These are phyloP conservation scores for Otatea glauca DNA, from an alignment of 176 grass and related monocot genomes.

Conservation along the genomic window DNA sequence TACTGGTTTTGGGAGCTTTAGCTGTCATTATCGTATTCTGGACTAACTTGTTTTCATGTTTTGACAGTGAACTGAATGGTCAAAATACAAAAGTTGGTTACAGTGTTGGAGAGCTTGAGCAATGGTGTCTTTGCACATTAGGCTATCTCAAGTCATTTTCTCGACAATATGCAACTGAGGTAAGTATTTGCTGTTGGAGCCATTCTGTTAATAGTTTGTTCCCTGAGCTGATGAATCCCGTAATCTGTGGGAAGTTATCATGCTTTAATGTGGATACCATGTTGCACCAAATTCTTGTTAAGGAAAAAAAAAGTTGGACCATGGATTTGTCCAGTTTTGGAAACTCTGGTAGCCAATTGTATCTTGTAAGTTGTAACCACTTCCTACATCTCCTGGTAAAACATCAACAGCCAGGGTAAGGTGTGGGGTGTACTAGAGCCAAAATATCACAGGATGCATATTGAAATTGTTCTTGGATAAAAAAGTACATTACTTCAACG, in stretches of 20 bases:
- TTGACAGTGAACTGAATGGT: constrained; percentile 66
- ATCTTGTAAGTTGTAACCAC: neutral
- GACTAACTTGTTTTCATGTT: constrained; percentile 19
- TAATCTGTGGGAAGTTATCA: neutral
- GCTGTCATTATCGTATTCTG: constrained; percentile 10
- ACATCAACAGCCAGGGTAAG: neutral
- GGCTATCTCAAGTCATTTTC: constrained; percentile 97
- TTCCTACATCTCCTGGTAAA: neutral
- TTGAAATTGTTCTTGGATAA: constrained; percentile 2
- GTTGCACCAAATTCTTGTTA: constrained; percentile 12
- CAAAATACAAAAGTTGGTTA: constrained; percentile 51
- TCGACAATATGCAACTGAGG: constrained; percentile 93
- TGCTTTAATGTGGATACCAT: constrained; percentile 24
- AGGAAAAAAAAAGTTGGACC: neutral
- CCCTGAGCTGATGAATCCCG: neutral
- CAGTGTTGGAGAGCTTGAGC: constrained; percentile 78
- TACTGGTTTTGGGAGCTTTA: neutral
- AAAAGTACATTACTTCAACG: neutral
- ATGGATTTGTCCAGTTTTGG: constrained; percentile 1
- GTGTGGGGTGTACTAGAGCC: neutral
- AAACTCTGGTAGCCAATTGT: neutral
- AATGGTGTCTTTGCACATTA: constrained; percentile 93
- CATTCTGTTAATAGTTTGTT: constrained; percentile 12
- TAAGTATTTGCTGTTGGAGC: constrained; percentile 34
- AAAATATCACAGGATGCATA: neutral